Conservation (phyloP, 2,329 filamentous ascomycete genomes). For the Aspergillus amoenus region DNA sequence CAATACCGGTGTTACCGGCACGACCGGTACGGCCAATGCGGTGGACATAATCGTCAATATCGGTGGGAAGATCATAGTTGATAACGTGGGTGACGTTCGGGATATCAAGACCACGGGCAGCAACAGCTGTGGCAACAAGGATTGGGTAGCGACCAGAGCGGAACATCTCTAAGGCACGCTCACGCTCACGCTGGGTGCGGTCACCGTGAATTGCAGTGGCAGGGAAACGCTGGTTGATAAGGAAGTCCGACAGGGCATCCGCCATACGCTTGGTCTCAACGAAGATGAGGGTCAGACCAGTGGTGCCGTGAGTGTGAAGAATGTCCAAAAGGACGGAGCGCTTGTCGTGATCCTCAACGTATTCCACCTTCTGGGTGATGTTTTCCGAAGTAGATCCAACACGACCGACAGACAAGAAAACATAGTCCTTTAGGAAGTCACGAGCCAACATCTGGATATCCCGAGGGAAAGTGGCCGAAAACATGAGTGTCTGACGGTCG, state of each 20-base stretch:
- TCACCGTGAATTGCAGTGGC: constrained; percentile 98
- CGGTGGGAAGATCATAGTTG: constrained; percentile 99
- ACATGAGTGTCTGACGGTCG: constrained; percentile 97
- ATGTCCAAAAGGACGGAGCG: constrained; percentile 96
- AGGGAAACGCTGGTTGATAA: constrained; percentile 98
- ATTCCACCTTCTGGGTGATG: constrained; percentile 98
- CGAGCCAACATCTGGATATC: constrained; percentile 99
- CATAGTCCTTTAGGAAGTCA: constrained; percentile 98
- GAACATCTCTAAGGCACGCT: constrained; percentile 97
- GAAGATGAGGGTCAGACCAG: constrained; percentile 91
- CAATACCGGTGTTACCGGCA: constrained; percentile 98
- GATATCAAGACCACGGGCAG: constrained; percentile 87
- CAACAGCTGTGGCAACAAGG: constrained; percentile 93
- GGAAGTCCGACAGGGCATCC: constrained; percentile 93
- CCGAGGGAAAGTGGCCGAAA: constrained; percentile 97
- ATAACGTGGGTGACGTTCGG: constrained; percentile 96
- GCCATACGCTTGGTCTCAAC: constrained; percentile 99
- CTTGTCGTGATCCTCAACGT: constrained; percentile 96
- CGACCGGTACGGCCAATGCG: constrained; percentile 99
- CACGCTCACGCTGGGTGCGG: constrained; percentile 97
- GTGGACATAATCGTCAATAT: constrained; percentile 98
- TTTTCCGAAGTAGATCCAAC: constrained; percentile 99
- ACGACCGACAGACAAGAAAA: constrained; percentile 97
- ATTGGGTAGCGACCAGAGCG: constrained; percentile 93
- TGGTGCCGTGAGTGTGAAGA: constrained; percentile 81